Base-by-base conservation (phyloP, 345 rosid species). In the Euclidium syriacum region DNA sequence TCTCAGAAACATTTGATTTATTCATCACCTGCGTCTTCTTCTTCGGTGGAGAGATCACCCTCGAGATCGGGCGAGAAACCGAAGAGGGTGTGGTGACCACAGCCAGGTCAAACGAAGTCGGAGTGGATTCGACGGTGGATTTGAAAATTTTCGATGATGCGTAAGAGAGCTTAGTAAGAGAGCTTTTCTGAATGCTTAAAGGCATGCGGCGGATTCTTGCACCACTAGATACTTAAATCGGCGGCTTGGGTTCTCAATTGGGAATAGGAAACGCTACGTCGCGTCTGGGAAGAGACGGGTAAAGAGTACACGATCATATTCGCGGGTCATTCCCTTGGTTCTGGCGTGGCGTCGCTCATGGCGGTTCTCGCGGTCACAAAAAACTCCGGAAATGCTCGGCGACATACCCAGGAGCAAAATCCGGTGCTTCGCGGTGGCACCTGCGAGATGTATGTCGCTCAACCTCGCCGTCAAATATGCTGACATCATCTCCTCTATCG, bases 381-480 rank as follows among this genome's bases (percentile, higher is more conserved):
- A 80, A 56, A 82, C 60, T 23, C 63, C 83, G 67, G 64, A 73
- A 20, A 66, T 16, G 66, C 69, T 90, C 51, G 99, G 99, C n/a
- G 86, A 81, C 18, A 55, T 94, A 6, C 88, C 95, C 0, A 78
- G 92, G 72, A 73, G 73, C 29, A 84, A 81, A 65, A 32, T 94
- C 3, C 65, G 77, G 74, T 83, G 97, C 51, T 90, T 85, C 30
- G 82, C 96, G 0, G 20, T 87, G 48, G 99, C 99, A 36, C 99
- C 99, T 2, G 97, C 99, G 1, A 74, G 99, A 58, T 94, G 99
- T 75, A 85, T 94, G 99, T 90, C 97, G 4, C 92, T 94, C 44
- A 94, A 84, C 58, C 72, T 94, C 68, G 97, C 99, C 24, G 96
- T 94, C 47, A 94, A 87, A 80, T 94, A 94, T 50, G 99, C 97